A percentile compares a stretch with the other conserved stretches of the same genome.
Conservation (phyloP, 2,329 filamentous ascomycete species). For the Periconia sp. region DNA sequence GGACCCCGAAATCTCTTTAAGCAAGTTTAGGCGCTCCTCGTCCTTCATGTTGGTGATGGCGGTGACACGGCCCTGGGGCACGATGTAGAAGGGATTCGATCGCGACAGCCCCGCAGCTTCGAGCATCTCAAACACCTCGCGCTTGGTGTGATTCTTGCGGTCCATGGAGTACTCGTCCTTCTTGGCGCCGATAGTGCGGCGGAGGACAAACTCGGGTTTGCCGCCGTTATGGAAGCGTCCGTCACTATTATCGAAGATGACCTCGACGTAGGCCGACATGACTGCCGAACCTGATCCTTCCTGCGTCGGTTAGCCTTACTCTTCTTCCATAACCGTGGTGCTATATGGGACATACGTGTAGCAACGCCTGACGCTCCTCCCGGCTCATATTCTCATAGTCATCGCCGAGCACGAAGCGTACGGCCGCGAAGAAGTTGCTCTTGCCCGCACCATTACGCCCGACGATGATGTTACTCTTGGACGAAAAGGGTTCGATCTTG, state of each 20-base stretch:
- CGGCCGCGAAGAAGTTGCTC: constrained; percentile 99
- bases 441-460: constrained; percentile 99
- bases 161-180: constrained; percentile 99
- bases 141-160: constrained; percentile 93
- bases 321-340: background rate
- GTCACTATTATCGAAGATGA: constrained; percentile 98
- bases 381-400: constrained; percentile 95
- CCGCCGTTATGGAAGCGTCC: constrained; percentile 94
- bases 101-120: constrained; percentile 96
- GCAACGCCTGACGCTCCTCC: constrained; percentile 91
- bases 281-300: constrained; percentile 97
- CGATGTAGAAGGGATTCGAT: constrained; percentile 98
- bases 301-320: constrained; percentile 46
- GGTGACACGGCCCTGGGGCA: constrained; percentile 95
- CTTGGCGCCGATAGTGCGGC: constrained; percentile 94
- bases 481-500: constrained; percentile 96
- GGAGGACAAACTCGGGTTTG: constrained; percentile 86
- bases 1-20: constrained; percentile 98
- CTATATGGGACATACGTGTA: constrained; percentile 65
- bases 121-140: constrained; percentile 91
- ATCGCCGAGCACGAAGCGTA: constrained; percentile 97
- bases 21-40: constrained; percentile 80
- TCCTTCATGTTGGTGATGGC: constrained; percentile 99
- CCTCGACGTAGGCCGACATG: constrained; percentile 99
- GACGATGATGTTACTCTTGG: constrained; percentile 97